Evolutionary conservation across 2,329 filamentous ascomycete species (phyloP).

Genomic region (Chaetomium sp.): DNA sequence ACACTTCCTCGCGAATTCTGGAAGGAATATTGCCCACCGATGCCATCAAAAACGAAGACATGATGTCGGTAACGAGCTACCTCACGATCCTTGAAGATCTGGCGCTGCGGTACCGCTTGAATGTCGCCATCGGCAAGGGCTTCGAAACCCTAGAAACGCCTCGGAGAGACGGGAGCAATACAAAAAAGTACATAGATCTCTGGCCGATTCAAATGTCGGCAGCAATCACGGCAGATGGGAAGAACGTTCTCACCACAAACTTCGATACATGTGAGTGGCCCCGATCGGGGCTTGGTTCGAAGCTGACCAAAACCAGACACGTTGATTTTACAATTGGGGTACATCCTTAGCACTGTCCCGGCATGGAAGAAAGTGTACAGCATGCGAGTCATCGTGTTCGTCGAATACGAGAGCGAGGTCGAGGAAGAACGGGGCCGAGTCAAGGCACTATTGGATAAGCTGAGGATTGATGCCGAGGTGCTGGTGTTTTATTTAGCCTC

Average conservation of each 20-base stretch:
- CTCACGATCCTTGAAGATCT: slow-evolving; percentile 83
- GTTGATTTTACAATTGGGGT: slow-evolving; percentile 82
- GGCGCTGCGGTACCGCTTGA: slow-evolving; percentile 74
- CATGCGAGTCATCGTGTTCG: slow-evolving; percentile 80
- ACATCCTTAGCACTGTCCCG: slow-evolving; percentile 78
- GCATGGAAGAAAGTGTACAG: slow-evolving; percentile 75
- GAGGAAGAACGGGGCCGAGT: slow-evolving; percentile 75
- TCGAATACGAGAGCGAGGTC: slow-evolving; percentile 84
- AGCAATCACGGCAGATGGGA: slow-evolving; percentile 68
- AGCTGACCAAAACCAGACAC: slow-evolving; percentile 53
- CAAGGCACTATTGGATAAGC: slow-evolving; percentile 72
- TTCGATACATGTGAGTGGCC: slow-evolving; percentile 77
- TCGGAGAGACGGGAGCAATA: slow-evolving; percentile 55
- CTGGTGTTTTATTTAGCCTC: slow-evolving; percentile 80
- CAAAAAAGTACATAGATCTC: slow-evolving; percentile 80
- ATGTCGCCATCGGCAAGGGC: slow-evolving; percentile 81
- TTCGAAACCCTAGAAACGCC: slow-evolving; percentile 78
- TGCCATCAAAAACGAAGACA: slow-evolving; percentile 65
- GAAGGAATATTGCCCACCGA: slow-evolving; percentile 68
- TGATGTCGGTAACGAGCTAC: slow-evolving; percentile 72
- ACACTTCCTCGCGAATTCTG: slow-evolving; percentile 58
- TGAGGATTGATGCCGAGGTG: slow-evolving; percentile 79
- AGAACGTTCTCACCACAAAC: slow-evolving; percentile 77
- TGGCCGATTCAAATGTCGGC: slow-evolving; percentile 96
- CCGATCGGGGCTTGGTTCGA: background rate